A percentile compares a stretch with the other conserved stretches of the same genome.
These are phyloP conservation scores for Musa itinerans DNA, from an alignment of 176 grass and related monocot genomes.

Conservation along the genomic window DNA sequence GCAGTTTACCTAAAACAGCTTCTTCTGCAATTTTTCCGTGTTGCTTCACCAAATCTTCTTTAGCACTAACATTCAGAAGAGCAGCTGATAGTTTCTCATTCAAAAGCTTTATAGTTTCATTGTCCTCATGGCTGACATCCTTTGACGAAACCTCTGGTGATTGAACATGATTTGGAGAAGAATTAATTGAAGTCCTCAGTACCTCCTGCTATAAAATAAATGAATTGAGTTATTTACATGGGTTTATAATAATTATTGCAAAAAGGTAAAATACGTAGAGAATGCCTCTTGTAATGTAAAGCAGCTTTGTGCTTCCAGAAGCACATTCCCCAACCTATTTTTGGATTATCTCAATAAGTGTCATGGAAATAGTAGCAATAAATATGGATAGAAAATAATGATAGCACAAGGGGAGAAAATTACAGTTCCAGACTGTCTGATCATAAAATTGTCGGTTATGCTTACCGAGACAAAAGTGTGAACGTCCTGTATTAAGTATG, in stretches of 20 bases:
- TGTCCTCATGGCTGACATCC: constrained; percentile 29
- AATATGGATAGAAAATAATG: too few species aligned
- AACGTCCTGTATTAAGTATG: too few species aligned
- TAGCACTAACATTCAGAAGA: constrained; percentile 59
- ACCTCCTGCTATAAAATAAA: constrained; percentile 53
- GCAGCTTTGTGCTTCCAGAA: too few species aligned
- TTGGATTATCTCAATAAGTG: too few species aligned
- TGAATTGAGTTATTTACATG: background rate
- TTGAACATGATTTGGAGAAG: constrained; percentile 39
- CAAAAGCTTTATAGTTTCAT: constrained; percentile 50
- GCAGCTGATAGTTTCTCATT: constrained; percentile 66
- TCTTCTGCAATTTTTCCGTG: constrained; percentile 86
- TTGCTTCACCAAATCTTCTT: constrained; percentile 91
- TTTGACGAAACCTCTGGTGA: constrained; percentile 43
- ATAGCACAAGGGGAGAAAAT: too few species aligned
- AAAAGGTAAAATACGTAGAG: background rate
- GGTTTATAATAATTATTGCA: constrained; percentile 6
- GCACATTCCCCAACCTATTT: too few species aligned
- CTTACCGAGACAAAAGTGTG: too few species aligned
- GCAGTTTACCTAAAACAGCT: constrained; percentile 74
- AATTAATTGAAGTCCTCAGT: constrained; percentile 20
- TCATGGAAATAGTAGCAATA: too few species aligned
- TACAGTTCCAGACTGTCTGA: too few species aligned
- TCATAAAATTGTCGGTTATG: too few species aligned
- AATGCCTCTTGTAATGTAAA: too few species aligned